phyloP scores from a whole-genome alignment of 345 rosid species.

The Erysimum cheiranthoides region DNA sequence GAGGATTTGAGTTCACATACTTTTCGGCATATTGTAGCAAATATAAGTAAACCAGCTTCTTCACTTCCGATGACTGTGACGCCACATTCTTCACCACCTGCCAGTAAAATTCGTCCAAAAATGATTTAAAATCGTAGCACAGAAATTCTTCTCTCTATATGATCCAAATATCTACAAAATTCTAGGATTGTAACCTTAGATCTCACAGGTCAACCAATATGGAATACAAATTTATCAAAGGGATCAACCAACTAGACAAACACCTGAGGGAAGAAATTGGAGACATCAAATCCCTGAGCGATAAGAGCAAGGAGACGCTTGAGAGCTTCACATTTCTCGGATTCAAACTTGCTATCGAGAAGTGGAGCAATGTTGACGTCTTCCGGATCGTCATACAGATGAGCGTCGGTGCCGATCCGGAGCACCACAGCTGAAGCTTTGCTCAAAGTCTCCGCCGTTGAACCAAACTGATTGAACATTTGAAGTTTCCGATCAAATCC shows the following conservation, averaged over 20 bases:
- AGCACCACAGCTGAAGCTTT: constrained; percentile 88
- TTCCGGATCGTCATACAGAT: constrained; percentile 95
- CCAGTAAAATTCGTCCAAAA: constrained; percentile 16
- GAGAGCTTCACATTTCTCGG: constrained; percentile 95
- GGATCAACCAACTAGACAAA: background rate
- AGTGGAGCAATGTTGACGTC: constrained; percentile 84
- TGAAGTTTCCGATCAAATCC: constrained; percentile 37
- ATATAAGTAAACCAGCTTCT: constrained; percentile 96
- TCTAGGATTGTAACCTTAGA: constrained; percentile 17
- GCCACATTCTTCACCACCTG: constrained; percentile 99
- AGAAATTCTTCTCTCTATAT: background rate
- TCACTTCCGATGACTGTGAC: constrained; percentile 90
- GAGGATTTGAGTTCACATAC: constrained; percentile 48
- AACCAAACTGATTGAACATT: constrained; percentile 80
- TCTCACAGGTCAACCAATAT: constrained; percentile 4
- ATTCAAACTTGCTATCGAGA: constrained; percentile 91
- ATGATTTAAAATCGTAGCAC: background rate
- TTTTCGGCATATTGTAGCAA: constrained; percentile 94
- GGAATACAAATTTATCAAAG: background rate
- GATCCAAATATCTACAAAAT: background rate
- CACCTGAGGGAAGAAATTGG: constrained; percentile 98
- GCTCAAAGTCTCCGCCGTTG: constrained; percentile 83
- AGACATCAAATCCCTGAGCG: constrained; percentile 93
- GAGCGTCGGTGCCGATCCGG: constrained; percentile 95
- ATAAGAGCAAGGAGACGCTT: constrained; percentile 94